Evolutionary conservation across 78 protist genomes (phyloP).

Genomic region (Creolimax fragrantissima): DNA sequence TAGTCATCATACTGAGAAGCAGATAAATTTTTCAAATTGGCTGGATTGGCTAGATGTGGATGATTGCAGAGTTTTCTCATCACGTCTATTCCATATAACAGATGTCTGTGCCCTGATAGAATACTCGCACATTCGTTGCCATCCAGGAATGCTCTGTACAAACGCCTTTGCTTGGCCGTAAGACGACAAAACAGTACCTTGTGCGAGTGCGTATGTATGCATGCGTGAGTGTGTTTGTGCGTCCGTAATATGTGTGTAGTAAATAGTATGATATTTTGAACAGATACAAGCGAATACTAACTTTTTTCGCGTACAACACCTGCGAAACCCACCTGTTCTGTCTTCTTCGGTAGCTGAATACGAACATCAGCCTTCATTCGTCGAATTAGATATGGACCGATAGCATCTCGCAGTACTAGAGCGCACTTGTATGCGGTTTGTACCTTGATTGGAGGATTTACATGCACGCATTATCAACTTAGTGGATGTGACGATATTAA

Average conservation of each 20-base stretch:
- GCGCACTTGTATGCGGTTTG: constrained; percentile 77
- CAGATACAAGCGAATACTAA: too few relatives aligned
- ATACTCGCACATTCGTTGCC: constrained; percentile 15
- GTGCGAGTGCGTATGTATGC: too few relatives aligned
- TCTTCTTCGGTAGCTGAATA: constrained; percentile 67
- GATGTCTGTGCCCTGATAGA: constrained; percentile 16
- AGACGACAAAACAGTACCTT: constrained; percentile 85
- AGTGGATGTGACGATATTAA: too few relatives aligned
- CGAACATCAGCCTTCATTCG: constrained; percentile 77
- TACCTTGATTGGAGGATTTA: too few relatives aligned
- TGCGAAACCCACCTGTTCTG: constrained; percentile 57
- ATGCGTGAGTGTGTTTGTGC: too few relatives aligned
- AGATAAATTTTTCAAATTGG: neutral
- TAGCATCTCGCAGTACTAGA: constrained; percentile 65
- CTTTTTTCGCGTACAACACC: too few relatives aligned
- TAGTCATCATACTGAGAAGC: neutral
- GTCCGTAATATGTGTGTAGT: too few relatives aligned
- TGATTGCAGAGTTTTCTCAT: constrained; percentile 92
- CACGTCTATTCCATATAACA: constrained; percentile 53
- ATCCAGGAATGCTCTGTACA: constrained; percentile 57
- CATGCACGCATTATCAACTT: too few relatives aligned
- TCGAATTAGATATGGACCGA: constrained; percentile 82
- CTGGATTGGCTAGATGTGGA: constrained; percentile 59
- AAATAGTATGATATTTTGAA: too few relatives aligned
- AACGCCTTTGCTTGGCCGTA: constrained; percentile 62